A percentile compares a stretch with the other conserved stretches of the same genome.
These are phyloP conservation scores for Rhinocladiella similis DNA, from an alignment of 2,329 filamentous ascomycete genomes.

Conservation along the genomic window DNA sequence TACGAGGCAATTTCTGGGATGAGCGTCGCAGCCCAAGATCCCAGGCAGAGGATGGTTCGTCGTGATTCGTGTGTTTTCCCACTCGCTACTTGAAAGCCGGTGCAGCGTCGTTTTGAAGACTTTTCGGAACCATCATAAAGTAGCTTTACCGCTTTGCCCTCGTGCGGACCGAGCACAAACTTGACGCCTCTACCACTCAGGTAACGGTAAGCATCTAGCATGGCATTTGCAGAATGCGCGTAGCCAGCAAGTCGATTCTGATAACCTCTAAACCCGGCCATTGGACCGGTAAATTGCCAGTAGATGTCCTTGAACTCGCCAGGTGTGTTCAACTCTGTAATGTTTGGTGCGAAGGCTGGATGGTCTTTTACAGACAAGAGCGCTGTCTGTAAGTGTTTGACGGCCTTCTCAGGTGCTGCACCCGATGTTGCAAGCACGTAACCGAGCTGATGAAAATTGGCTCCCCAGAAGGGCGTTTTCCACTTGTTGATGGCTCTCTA, in stretches of 20 bases:
- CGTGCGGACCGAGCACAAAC: conserved; percentile 45
- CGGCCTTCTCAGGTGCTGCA: conserved; percentile 31
- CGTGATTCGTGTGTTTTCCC: conserved; percentile 29
- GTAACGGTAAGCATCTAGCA: conserved; percentile 55
- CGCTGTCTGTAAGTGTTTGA: conserved; percentile 28
- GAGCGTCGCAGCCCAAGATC: conserved; percentile 51
- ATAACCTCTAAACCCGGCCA: conserved; percentile 60
- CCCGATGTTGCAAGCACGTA: conserved; percentile 46
- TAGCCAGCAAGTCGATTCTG: conserved; percentile 58
- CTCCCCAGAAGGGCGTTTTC: conserved; percentile 44
- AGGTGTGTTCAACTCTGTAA: conserved; percentile 40
- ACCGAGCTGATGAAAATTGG: conserved; percentile 47
- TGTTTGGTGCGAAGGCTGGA: conserved; percentile 34
- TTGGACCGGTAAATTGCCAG: conserved; percentile 52
- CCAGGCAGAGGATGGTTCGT: conserved; percentile 53
- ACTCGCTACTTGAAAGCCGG: conserved; percentile 41
- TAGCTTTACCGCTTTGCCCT: conserved; percentile 40
- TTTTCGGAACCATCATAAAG: conserved; percentile 43
- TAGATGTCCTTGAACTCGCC: conserved; percentile 43
- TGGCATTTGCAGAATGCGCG: conserved; percentile 54
- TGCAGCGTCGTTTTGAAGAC: conserved; percentile 37
- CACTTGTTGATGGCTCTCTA: conserved; percentile 40
- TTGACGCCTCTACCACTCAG: conserved; percentile 48
- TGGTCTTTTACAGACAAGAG: conserved; percentile 41
- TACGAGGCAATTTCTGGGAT: conserved; percentile 52